Evolutionary conservation across 148 eudicot species (phyloP).

Genomic region (Rhododendron griersonianum): DNA sequence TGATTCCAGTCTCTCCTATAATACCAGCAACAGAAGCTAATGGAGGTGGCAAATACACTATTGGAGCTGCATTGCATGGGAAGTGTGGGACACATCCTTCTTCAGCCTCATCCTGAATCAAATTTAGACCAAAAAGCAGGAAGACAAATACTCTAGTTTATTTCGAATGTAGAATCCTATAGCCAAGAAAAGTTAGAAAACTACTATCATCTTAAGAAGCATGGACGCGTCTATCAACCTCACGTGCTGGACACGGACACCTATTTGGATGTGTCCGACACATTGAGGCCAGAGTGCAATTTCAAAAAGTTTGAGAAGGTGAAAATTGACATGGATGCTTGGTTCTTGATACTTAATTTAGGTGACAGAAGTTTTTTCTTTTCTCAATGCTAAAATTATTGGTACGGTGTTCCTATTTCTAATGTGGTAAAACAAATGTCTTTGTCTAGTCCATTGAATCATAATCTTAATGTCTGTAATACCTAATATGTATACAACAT

Average conservation of each 20-base stretch:
- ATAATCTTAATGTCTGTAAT: not conserved
- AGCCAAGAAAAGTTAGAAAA: not conserved
- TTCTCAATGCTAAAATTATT: not conserved
- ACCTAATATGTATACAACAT: not conserved
- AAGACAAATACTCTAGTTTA: not conserved
- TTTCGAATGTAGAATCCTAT: not conserved
- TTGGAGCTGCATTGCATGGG: slow-evolving; percentile 68
- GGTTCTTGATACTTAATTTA: not conserved
- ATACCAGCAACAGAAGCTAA: slow-evolving; percentile 40
- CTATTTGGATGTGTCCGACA: not conserved
- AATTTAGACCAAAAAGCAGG: not conserved
- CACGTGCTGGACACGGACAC: not conserved
- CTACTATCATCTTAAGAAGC: not conserved
- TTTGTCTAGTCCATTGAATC: not conserved
- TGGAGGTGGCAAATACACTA: slow-evolving; percentile 54
- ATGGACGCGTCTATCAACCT: not conserved
- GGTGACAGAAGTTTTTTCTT: no score
- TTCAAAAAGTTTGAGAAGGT: not conserved
- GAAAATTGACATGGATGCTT: not conserved
- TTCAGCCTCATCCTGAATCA: slow-evolving; percentile 47
- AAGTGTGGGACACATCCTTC: slow-evolving; percentile 31
- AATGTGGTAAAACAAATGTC: not conserved
- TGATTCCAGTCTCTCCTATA: slow-evolving; percentile 38
- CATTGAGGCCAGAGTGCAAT: not conserved
- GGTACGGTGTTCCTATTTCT: not conserved